Conservation (phyloP, 306 rosid species). For the Echinosophora koreensis region DNA sequence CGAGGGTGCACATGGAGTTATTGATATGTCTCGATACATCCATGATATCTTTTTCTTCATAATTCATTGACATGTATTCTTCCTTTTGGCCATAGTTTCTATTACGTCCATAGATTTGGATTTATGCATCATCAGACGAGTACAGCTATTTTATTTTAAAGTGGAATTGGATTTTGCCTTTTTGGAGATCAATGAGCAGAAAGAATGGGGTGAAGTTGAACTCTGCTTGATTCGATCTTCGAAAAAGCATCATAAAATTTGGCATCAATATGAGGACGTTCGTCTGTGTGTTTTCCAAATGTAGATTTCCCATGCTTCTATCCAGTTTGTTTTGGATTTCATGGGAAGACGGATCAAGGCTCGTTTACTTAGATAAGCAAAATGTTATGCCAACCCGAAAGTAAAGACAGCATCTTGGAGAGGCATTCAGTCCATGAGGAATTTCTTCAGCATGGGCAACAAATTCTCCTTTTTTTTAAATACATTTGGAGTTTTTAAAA, state of each 20-base stretch:
- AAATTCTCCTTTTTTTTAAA: no score
- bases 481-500: neutral
- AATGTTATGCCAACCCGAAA: neutral
- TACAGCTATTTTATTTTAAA: neutral
- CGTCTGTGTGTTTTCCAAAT: neutral
- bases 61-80: slow-evolving; percentile 1
- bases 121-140: neutral
- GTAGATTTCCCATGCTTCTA: neutral
- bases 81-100: neutral
- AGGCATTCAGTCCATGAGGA: slow-evolving; percentile 1
- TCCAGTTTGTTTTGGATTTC: neutral
- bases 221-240: neutral
- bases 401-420: neutral
- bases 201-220: neutral
- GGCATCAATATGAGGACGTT: neutral
- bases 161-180: neutral
- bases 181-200: neutral
- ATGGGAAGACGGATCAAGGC: neutral
- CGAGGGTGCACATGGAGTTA: slow-evolving; percentile 37
- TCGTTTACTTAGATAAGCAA: neutral
- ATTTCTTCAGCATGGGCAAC: neutral
- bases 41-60: slow-evolving; percentile 20
- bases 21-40: slow-evolving; percentile 11
- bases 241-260: neutral
- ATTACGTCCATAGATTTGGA: neutral